Evolutionary conservation across 1,139 yeast species (phyloP), one percentile per base, ranked within the genome.

Genomic region (Protomyces inundatus): DNA sequence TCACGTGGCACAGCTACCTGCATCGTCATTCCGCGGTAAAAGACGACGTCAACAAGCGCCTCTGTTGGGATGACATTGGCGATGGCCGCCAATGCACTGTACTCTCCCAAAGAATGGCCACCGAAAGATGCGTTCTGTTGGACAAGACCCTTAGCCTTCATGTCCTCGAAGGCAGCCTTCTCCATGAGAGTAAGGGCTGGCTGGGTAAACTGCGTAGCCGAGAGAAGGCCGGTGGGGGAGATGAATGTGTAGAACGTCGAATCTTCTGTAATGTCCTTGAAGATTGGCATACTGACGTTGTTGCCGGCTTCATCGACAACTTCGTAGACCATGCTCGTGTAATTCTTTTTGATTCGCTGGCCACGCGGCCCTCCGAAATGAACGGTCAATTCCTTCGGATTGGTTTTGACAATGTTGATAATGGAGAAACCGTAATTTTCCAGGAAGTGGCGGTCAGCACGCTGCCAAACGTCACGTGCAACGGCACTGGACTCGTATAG

Each of bases 1-100:
- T 93, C 99, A 80, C 99, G 86, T 74, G 98, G 98, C 70, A 93
- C 99, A 55, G 98, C 98, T 69, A 93, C 98, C 82, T 93, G 98
- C 98, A 93, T 93, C 57, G 99, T 93, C 98, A 93, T 93, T 83
- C 99, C 99, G 82, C 99, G 86, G 83, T 93, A 95, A 83, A 93
- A 93, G 56, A 93, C 98, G 76, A 93, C 97, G 77, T 93, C 99
- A 66, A 93, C 98, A 72, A 93, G 82, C 7, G 96, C 88, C 80
- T 95, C 98, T 73, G 95, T 91, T 65, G 98, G 97, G 98, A 93
- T 91, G 66, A 95, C 98, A 75, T 93, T 96, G 66, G 97, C 98
- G 74, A 93, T 82, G 33, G 98, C 91, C 39, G 98, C 90, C 74
- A 93, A 83, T 33, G 99, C 98, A 70, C 97, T 93, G 77, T 93